phyloP scores from a whole-genome alignment of 2,329 filamentous ascomycete species.

The Cercospora sp. region DNA sequence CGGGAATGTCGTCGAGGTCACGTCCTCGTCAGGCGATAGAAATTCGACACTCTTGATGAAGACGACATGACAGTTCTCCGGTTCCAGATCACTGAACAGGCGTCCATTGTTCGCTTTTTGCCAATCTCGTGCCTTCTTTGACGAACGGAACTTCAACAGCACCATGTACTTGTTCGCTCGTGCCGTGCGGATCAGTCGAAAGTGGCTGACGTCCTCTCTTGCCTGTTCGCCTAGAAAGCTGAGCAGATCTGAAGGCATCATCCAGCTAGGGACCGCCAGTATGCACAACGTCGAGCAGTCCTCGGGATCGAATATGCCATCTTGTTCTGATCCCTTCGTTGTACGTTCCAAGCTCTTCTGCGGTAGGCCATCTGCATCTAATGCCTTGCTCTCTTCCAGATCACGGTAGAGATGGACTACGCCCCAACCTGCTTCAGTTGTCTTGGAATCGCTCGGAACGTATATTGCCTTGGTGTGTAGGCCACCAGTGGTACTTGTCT shows the following conservation, averaged over 20 bases:
- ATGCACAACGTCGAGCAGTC: constrained; percentile 89
- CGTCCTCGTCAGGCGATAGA: constrained; percentile 58
- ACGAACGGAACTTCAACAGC: constrained; percentile 85
- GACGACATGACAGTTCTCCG: constrained; percentile 91
- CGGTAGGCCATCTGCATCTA: constrained; percentile 54
- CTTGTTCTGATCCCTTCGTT: constrained; percentile 21
- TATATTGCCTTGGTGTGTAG: constrained; percentile 82
- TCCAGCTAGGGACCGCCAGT: constrained; percentile 89
- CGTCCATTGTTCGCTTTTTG: constrained; percentile 87
- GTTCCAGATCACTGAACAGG: constrained; percentile 73
- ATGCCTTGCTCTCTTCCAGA: constrained; percentile 67
- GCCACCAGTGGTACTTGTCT: constrained; percentile 45
- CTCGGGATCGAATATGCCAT: constrained; percentile 49
- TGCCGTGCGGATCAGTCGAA: constrained; percentile 88
- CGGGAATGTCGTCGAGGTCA: constrained; percentile 58
- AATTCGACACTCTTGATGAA: constrained; percentile 93
- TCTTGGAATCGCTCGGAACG: constrained; percentile 66
- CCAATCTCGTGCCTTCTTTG: constrained; percentile 74
- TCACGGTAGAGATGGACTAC: constrained; percentile 94
- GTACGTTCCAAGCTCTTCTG: constrained; percentile 37
- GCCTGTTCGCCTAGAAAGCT: constrained; percentile 90
- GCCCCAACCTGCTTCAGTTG: constrained; percentile 84
- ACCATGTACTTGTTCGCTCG: constrained; percentile 91
- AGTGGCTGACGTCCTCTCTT: constrained; percentile 83
- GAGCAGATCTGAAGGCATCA: constrained; percentile 85